A percentile compares a stretch with the other conserved stretches of the same genome.
These are phyloP conservation scores for Metschnikowia drakensbergensis DNA, from an alignment of 805 yeast genomes.

Conservation along the genomic window DNA sequence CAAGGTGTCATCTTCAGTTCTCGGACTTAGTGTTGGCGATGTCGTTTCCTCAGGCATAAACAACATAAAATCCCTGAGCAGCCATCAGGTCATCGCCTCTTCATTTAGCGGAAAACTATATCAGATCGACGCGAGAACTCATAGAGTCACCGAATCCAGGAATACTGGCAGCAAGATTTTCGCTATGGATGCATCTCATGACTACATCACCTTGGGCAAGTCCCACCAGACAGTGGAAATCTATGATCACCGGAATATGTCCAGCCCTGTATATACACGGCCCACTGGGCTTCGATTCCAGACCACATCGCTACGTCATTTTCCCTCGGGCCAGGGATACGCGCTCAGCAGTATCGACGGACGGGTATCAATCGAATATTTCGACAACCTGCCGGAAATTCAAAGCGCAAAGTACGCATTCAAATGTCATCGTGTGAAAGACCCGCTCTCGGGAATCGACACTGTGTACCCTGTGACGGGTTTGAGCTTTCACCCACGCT, in stretches of 20 bases:
- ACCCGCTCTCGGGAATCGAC: constrained; percentile 34
- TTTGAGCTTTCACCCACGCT: constrained; percentile 37
- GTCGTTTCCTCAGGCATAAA: constrained; percentile 17
- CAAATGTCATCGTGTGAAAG: constrained; percentile 64
- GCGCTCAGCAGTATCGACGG: constrained; percentile 79
- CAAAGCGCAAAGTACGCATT: constrained; percentile 60
- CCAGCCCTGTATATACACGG: constrained; percentile 45
- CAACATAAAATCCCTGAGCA: constrained; percentile 11
- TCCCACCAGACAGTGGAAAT: constrained; percentile 51
- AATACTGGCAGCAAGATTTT: constrained; percentile 49
- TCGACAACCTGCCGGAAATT: constrained; percentile 44
- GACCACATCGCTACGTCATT: constrained; percentile 51
- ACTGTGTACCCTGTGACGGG: constrained; percentile 51
- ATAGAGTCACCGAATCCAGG: constrained; percentile 4
- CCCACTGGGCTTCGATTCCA: constrained; percentile 68
- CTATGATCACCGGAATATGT: constrained; percentile 50
- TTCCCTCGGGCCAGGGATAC: constrained; percentile 54
- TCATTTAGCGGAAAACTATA: constrained; percentile 11
- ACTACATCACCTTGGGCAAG: constrained; percentile 50
- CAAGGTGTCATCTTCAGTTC: constrained; percentile 9
- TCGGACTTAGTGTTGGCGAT: neutral
- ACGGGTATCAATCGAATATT: constrained; percentile 68
- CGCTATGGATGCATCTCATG: constrained; percentile 53
- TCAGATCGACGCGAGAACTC: constrained; percentile 14
- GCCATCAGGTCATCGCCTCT: constrained; percentile 18